Evolutionary conservation across 805 yeast genomes (phyloP), one percentile per base, ranked within the genome.

Genomic region (Saturnispora serradocipensis): DNA sequence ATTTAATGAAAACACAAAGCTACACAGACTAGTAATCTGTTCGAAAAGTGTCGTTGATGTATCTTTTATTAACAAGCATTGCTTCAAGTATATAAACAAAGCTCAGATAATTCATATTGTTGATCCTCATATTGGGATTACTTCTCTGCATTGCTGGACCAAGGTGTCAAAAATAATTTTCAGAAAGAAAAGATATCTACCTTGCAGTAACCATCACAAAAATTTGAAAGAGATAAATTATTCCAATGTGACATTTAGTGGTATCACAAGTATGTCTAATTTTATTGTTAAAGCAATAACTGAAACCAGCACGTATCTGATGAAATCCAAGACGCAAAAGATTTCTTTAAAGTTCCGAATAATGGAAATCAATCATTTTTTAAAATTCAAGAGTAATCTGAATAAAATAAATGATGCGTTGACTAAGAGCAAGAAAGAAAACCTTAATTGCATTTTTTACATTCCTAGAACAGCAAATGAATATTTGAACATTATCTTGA

Each of bases 181-280:
- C 20, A 35, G 7, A 11, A 49, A 38, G 25, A 43, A 43, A 27
- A 32, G 11, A n/a, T 16, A 35, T 6, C 32, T 35, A 16, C 18
- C 15, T 7, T 35, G 39, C 15, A 15, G 27, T 8, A 16, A 11
- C 15, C 22, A 35, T 34, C 47, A 43, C 36, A 15, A 15, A n/a
- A 15, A 25, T 3, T 27, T 49, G 7, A 49, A 20, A 10, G 24
- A 32, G 15, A 28, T 49, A 13, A 46, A 49, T 16, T 49, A 43
- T 43, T 11, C 25, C 8, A 15, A 11, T n/a, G 43, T 49, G 3
- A 13, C 13, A 11, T 27, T 43, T 11, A 34, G 22, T 35, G 51
- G 51, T 3, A 10, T 42, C 4, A 25, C 18, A 13, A 48, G 51
- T 18, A 48, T 48, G 51, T 42, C 18, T 18, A 48, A 48, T 22